Conservation (phyloP, 768 basidiomycete species). For the Leccinum incarnatum region DNA sequence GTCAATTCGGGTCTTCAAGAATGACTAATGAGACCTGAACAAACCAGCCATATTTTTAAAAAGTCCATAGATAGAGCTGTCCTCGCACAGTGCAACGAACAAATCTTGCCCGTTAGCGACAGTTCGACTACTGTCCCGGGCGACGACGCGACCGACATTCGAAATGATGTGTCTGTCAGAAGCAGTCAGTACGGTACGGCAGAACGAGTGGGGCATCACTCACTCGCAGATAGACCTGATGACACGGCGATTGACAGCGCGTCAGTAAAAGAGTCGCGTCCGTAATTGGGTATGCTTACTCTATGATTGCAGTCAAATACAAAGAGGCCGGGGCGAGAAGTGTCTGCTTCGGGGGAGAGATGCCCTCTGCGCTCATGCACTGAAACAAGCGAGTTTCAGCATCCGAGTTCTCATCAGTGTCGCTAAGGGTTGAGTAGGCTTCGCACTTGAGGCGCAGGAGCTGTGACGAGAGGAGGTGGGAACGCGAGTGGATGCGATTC, state of each 20-base stretch:
- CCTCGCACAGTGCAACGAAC: conserved; percentile 87
- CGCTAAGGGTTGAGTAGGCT: conserved; percentile 82
- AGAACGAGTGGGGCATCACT: conserved; percentile 32
- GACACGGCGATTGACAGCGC: conserved; percentile 16
- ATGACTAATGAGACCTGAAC: conserved; percentile 13
- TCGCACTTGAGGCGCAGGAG: conserved; percentile 83
- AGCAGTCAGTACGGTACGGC: conserved; percentile 4
- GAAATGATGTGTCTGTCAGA: conserved; percentile 71
- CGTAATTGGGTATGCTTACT: conserved; percentile 55
- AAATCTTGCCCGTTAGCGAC: conserved; percentile 77
- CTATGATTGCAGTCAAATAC: conserved; percentile 89
- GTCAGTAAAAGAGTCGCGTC: conserved; percentile 23
- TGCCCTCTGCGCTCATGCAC: conserved; percentile 52
- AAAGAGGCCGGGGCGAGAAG: conserved; percentile 79
- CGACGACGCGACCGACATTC: conserved; percentile 79
- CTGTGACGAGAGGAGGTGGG: conserved; percentile 35
- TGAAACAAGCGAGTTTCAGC: conserved; percentile 63
- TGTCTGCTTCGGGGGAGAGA: conserved; percentile 48
- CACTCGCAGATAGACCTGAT: conserved; percentile 85
- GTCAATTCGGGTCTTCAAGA: conserved; percentile 9
- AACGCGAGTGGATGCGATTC: background rate
- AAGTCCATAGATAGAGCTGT: conserved; percentile 78
- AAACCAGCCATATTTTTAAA: conserved; percentile 86
- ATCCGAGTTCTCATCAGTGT: conserved; percentile 70
- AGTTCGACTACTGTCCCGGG: conserved; percentile 80